Evolutionary conservation across 257 asterid species (phyloP), one percentile per base, ranked within the genome.

Genomic region (Mentha longifolia): DNA sequence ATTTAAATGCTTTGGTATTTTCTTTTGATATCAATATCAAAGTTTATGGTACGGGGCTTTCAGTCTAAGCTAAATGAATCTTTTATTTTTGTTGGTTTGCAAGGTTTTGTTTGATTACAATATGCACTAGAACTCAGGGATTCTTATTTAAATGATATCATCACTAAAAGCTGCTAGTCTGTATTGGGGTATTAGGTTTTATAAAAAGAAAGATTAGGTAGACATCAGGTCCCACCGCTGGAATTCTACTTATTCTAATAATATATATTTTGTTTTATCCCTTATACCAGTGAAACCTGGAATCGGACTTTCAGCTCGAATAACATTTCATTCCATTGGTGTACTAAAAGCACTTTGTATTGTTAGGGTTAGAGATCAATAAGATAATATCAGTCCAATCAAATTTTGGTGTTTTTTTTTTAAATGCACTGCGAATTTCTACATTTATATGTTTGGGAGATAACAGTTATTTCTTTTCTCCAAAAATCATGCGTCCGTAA

Each of bases 401-500:
- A 30, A 47, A 39, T 41, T 41, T 39, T 20, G 6, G 63, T 22
- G 25, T 22, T 22, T 22, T 22, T 22, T 22, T 22, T 22, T 22
- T 22, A 33, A 47, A 49, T 57, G 31, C 22, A 13, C 41, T 14
- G 37, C 37, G 19, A 42, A 17, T 33, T 33, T 47, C 68, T 67
- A 49, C 30, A 67, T 65, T 65, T 19, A 30, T 64, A 28, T 37
- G 15, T 30, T 10, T 35, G 57, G 16, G 33, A 35, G 12, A 37
- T n/a, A 59, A 17, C 65, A 42, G 51, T 52, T 59, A 47, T 59
- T 19, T 74, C 47, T 41, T 10, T 12, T 56, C 33, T 28, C 16
- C 4, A 5, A 41, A 68, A 56, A 41, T n/a, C 42, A 9, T 10
- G 37, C 28, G 43, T 57, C 43, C 13, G 17, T 19, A 55, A 46